Evolutionary conservation across 2,329 filamentous ascomycete genomes (phyloP).

Genomic region (Claviceps fusiformis): DNA sequence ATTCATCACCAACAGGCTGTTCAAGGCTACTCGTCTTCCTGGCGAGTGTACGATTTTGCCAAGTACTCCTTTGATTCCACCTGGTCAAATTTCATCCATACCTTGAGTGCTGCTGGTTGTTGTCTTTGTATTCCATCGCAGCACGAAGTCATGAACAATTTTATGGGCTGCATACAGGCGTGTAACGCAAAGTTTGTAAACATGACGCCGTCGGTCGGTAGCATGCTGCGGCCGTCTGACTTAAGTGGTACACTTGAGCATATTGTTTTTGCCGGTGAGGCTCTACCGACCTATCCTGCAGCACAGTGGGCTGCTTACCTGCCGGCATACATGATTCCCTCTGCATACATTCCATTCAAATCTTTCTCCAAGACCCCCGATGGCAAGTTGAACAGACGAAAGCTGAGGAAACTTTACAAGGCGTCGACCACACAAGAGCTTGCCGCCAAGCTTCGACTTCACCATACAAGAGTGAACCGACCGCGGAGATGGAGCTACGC

Average conservation of each 20-base stretch:
- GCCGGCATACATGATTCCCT: conserved; percentile 3
- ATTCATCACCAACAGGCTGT: not conserved
- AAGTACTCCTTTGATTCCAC: conserved; percentile 11
- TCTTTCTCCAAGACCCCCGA: not conserved
- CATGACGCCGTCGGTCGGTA: conserved; percentile 10
- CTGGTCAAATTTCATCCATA: conserved; percentile 8
- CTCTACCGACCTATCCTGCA: conserved; percentile 2
- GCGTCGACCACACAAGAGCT: not conserved
- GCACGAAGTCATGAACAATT: conserved; percentile 6
- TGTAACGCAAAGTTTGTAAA: conserved; percentile 7
- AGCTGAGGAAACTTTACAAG: not conserved
- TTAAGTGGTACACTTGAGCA: conserved; percentile 5
- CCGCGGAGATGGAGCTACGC: not conserved
- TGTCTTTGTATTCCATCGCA: conserved; percentile 11
- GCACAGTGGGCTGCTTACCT: not conserved
- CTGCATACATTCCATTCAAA: not conserved
- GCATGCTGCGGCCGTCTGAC: conserved; percentile 4
- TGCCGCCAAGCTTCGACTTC: not conserved
- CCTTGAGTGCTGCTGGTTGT: conserved; percentile 8
- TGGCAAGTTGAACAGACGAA: not conserved
- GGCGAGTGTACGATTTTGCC: conserved; percentile 8
- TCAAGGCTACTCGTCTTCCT: not conserved
- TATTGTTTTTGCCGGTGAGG: conserved; percentile 10
- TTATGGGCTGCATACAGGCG: conserved; percentile 5
- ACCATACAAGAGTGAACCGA: not conserved